These are phyloP conservation scores for Fusarium abutilonis DNA, from an alignment of 2,329 filamentous ascomycete genomes.

Conservation along the genomic window DNA sequence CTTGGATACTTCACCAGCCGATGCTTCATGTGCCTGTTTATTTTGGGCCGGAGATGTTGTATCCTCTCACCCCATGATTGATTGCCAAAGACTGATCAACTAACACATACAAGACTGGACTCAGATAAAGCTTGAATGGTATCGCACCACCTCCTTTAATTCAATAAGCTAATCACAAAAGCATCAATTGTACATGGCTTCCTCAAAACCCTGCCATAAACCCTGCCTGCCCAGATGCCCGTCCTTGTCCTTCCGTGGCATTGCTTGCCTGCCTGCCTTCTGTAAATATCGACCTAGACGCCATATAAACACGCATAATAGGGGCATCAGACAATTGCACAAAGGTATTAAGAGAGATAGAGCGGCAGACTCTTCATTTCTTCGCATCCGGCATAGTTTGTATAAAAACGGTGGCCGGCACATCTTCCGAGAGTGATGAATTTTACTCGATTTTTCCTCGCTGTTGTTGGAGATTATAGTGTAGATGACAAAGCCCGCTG, in stretches of 20 bases:
- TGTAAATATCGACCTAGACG: conserved; percentile 44
- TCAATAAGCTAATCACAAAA: conserved; percentile 30
- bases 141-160: conserved; percentile 32
- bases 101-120: neutral
- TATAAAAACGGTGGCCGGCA: conserved; percentile 43
- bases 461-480: conserved; percentile 36
- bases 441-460: conserved; percentile 32
- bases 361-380: conserved; percentile 37
- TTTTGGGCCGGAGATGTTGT: too few relatives aligned
- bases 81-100: too few relatives aligned
- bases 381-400: conserved; percentile 32
- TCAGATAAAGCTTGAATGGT: conserved; percentile 24
- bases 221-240: conserved; percentile 36
- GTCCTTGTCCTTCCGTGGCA: conserved; percentile 37
- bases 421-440: conserved; percentile 46
- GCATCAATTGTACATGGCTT: conserved; percentile 27
- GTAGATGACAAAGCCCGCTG: conserved; percentile 21
- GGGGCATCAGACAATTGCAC: conserved; percentile 44
- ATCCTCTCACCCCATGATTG: too few relatives aligned
- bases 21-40: neutral
- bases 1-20: too few relatives aligned
- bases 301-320: conserved; percentile 47
- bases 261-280: conserved; percentile 40
- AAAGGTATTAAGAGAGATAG: conserved; percentile 43
- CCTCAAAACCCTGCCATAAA: conserved; percentile 40